Percentiles rank a stretch among this genome's conserved stretches.
phyloP scores from a whole-genome alignment of 2,329 filamentous ascomycete species.

The Plenodomus biglobosus region DNA sequence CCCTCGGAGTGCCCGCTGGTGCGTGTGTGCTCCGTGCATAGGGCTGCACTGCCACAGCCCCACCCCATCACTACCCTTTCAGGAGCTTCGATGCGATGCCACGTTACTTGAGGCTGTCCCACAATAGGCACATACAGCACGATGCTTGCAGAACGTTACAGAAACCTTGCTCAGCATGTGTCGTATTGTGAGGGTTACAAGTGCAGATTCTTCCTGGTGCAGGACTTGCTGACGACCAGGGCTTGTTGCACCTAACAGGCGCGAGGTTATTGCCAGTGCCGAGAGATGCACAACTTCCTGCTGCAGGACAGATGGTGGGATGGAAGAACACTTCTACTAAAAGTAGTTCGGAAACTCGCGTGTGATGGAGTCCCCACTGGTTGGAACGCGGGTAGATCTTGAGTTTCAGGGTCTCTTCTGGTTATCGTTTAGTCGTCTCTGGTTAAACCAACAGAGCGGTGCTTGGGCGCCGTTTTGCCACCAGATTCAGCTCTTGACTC shows the following conservation, averaged over 20 bases:
- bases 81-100: constrained; percentile 15
- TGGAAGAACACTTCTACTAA: neutral
- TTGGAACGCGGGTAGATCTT: constrained; percentile 11
- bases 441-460: constrained; percentile 9
- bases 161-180: constrained; percentile 8
- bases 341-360: constrained; percentile 2
- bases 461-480: constrained; percentile 18
- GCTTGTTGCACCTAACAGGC: constrained; percentile 1
- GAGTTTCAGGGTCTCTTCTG: constrained; percentile 14
- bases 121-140: constrained; percentile 3
- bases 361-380: constrained; percentile 5
- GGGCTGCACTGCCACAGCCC: constrained; percentile 25
- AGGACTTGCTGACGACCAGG: constrained; percentile 1
- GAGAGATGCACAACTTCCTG: constrained; percentile 5
- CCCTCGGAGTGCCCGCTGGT: constrained; percentile 18
- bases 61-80: constrained; percentile 7
- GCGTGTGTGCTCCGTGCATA: constrained; percentile 16
- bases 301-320: constrained; percentile 8
- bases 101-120: constrained; percentile 11
- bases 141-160: constrained; percentile 13
- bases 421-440: neutral
- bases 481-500: constrained; percentile 14
- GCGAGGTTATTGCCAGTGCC: constrained; percentile 1
- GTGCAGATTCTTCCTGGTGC: constrained; percentile 16
- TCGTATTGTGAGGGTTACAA: constrained; percentile 2